Conservation (phyloP, 768 basidiomycete genomes). For the Epithele typhae region DNA sequence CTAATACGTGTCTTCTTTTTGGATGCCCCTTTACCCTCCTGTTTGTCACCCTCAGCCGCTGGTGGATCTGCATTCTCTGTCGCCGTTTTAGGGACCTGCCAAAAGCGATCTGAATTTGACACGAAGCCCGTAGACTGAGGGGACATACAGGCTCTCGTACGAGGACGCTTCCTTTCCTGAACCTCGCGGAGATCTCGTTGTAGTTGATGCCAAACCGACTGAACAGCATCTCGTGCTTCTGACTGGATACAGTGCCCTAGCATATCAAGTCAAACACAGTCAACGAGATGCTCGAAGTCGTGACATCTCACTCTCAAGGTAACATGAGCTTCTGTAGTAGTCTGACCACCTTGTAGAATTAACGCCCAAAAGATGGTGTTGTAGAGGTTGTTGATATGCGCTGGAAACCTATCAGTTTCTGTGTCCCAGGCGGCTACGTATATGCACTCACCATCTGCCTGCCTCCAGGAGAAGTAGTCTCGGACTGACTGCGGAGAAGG, state of each 20-base stretch:
- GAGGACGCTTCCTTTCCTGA: conserved; percentile 81
- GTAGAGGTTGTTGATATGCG: conserved; percentile 97
- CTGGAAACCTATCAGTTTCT: conserved; percentile 38
- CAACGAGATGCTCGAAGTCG: neutral
- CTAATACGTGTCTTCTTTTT: conserved; percentile 30
- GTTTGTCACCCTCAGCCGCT: no score
- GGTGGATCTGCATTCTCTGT: no score
- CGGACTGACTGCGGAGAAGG: conserved; percentile 66
- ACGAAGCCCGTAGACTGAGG: no score
- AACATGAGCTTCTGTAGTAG: conserved; percentile 76
- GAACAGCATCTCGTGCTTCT: conserved; percentile 92
- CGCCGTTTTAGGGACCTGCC: no score
- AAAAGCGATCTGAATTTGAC: no score
- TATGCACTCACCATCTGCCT: conserved; percentile 78
- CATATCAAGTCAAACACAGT: neutral
- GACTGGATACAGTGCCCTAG: conserved; percentile 84
- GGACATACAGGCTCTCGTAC: conserved; percentile 55
- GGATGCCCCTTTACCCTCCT: neutral
- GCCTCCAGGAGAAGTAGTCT: conserved; percentile 96
- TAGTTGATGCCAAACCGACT: conserved; percentile 84
- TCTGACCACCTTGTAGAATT: conserved; percentile 75
- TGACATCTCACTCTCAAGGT: conserved; percentile 56
- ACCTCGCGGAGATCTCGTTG: conserved; percentile 65
- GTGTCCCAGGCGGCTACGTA: no score
- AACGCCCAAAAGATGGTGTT: conserved; percentile 97